These are phyloP conservation scores for Blastomyces silverae DNA, from an alignment of 2,329 filamentous ascomycete genomes.

Conservation along the genomic window DNA sequence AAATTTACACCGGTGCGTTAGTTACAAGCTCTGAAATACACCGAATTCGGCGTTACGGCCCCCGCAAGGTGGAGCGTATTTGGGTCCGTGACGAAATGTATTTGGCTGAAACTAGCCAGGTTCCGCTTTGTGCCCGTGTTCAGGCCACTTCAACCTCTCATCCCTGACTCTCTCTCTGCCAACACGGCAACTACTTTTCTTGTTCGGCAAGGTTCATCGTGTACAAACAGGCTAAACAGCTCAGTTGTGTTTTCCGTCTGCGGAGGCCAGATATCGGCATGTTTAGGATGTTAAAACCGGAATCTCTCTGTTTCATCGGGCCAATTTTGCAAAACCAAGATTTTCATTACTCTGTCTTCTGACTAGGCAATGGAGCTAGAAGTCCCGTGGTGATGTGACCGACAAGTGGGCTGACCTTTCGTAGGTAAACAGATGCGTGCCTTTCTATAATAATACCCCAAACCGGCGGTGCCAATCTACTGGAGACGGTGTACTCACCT, in stretches of 20 bases:
- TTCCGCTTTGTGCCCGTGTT: not conserved
- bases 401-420: slow-evolving; percentile 4
- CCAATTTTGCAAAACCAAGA: slow-evolving; percentile 6
- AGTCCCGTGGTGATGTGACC: not conserved
- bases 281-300: not conserved
- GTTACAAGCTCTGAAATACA: not conserved
- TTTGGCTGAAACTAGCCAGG: not conserved
- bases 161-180: not conserved
- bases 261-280: not conserved
- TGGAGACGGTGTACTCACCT: not conserved
- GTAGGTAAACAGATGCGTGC: not conserved
- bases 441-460: not conserved
- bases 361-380: slow-evolving; percentile 2
- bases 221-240: not conserved
- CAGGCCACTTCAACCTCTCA: not conserved
- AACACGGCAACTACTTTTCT: not conserved
- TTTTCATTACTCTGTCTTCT: not conserved
- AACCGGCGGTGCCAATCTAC: not conserved
- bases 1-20: slow-evolving; percentile 2
- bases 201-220: not conserved
- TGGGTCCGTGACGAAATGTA: not conserved
- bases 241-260: not conserved
- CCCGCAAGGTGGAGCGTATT: not conserved
- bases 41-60: not conserved
- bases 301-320: not conserved